phyloP scores from a whole-genome alignment of 345 rosid species.

The Heritiera littoralis region DNA sequence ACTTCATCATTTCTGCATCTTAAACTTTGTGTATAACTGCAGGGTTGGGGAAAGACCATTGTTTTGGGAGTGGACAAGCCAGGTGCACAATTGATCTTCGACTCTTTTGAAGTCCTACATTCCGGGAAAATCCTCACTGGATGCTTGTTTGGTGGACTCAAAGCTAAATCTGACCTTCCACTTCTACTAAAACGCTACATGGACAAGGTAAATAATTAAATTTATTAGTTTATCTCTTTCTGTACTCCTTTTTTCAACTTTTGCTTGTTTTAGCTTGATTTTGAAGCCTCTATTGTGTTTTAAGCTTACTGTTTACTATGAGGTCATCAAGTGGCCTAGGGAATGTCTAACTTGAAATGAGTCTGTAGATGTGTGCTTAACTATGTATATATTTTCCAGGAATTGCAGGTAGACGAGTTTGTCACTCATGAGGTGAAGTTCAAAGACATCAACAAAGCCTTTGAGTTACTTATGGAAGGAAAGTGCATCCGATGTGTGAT shows the following conservation, averaged over 20 bases:
- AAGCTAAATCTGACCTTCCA: conserved; percentile 84
- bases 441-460: conserved; percentile 73
- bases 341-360: neutral
- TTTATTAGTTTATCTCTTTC: neutral
- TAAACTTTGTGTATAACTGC: neutral
- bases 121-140: conserved; percentile 61
- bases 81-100: conserved; percentile 48
- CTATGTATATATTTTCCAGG: conserved; percentile 34
- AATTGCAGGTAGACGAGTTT: conserved; percentile 70
- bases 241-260: neutral
- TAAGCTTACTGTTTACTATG: neutral
- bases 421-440: conserved; percentile 76
- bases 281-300: neutral
- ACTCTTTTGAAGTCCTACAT: conserved; percentile 59
- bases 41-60: conserved; percentile 95
- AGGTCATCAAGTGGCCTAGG: neutral
- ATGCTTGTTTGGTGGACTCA: conserved; percentile 74
- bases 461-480: conserved; percentile 52
- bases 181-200: conserved; percentile 60
- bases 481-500: conserved; percentile 68
- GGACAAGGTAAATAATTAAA: conserved; percentile 47
- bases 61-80: conserved; percentile 81
- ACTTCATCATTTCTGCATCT: neutral
- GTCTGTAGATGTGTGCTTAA: neutral
- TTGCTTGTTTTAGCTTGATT: neutral